These are phyloP conservation scores for Diplodia seriata DNA, from an alignment of 2,329 filamentous ascomycete species.

Conservation along the genomic window DNA sequence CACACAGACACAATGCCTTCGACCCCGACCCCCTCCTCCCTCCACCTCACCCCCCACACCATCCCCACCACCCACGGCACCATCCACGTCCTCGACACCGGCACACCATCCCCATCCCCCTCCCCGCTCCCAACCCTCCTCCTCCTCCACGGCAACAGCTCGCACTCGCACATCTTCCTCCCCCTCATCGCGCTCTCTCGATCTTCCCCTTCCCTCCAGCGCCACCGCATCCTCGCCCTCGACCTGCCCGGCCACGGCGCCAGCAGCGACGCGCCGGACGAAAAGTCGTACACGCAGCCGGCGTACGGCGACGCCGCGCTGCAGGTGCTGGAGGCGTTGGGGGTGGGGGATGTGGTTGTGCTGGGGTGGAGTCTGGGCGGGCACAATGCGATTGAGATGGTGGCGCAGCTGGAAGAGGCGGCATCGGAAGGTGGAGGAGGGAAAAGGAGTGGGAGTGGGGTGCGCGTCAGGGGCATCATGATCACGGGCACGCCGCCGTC, in stretches of 20 bases:
- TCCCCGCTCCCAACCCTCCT: conserved; percentile 38
- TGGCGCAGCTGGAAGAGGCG: conserved; percentile 19
- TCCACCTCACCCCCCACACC: conserved; percentile 6
- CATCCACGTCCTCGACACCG: conserved; percentile 16
- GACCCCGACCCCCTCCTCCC: background rate
- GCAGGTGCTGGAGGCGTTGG: conserved; percentile 40
- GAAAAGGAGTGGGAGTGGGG: too few species aligned
- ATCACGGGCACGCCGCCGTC: conserved; percentile 42
- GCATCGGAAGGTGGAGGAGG: background rate
- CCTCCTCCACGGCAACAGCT: conserved; percentile 45
- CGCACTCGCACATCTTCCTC: conserved; percentile 40
- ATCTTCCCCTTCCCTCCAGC: conserved; percentile 14
- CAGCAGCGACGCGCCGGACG: conserved; percentile 39
- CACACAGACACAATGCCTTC: conserved; percentile 12
- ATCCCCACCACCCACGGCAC: conserved; percentile 28
- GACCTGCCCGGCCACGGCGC: conserved; percentile 48
- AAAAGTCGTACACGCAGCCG: conserved; percentile 40
- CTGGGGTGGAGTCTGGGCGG: conserved; percentile 47
- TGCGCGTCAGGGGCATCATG: conserved; percentile 39
- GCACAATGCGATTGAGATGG: conserved; percentile 44
- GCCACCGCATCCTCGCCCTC: conserved; percentile 41
- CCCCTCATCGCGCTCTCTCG: conserved; percentile 40
- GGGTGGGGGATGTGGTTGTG: conserved; percentile 30
- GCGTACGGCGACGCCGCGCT: conserved; percentile 45
- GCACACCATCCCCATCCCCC: background rate